A percentile compares a stretch with the other conserved stretches of the same genome.
phyloP scores from a whole-genome alignment of 176 grass and related monocot genomes.

The Carex pumila region DNA sequence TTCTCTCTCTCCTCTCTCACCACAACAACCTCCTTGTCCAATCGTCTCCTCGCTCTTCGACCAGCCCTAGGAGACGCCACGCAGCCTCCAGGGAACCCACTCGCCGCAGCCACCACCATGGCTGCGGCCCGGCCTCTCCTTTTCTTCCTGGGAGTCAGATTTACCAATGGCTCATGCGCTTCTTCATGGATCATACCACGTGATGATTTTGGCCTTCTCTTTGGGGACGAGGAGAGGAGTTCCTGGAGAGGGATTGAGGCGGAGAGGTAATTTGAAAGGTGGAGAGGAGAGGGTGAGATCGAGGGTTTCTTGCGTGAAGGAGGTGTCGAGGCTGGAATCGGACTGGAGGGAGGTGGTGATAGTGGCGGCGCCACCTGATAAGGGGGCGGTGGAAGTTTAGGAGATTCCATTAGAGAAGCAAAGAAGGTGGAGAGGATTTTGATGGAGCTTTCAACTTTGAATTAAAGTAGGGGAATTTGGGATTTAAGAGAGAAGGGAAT shows the following conservation, averaged over 20 bases:
- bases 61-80: constrained; percentile 52
- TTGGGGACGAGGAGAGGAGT: constrained; percentile 49
- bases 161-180: constrained; percentile 3
- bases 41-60: constrained; percentile 49
- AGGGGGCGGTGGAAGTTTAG: constrained; percentile 17
- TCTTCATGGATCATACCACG: not conserved
- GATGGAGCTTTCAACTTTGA: not conserved
- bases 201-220: constrained; percentile 20
- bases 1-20: constrained; percentile 26
- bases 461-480: not conserved
- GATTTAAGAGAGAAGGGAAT: not conserved
- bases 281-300: constrained; percentile 38
- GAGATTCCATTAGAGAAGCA: not conserved
- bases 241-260: constrained; percentile 49
- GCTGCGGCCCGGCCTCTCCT: constrained; percentile 25
- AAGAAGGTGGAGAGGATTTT: constrained; percentile 10
- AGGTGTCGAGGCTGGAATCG: constrained; percentile 19
- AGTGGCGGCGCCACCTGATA: constrained; percentile 24
- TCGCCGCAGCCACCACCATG: constrained; percentile 18
- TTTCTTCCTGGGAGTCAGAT: constrained; percentile 21
- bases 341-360: constrained; percentile 21
- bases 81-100: constrained; percentile 14
- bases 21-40: constrained; percentile 50
- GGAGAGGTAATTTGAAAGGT: constrained; percentile 18
- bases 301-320: constrained; percentile 20